Base-by-base conservation (phyloP, 208 protist species). In the Trypanosoma congolense region DNA sequence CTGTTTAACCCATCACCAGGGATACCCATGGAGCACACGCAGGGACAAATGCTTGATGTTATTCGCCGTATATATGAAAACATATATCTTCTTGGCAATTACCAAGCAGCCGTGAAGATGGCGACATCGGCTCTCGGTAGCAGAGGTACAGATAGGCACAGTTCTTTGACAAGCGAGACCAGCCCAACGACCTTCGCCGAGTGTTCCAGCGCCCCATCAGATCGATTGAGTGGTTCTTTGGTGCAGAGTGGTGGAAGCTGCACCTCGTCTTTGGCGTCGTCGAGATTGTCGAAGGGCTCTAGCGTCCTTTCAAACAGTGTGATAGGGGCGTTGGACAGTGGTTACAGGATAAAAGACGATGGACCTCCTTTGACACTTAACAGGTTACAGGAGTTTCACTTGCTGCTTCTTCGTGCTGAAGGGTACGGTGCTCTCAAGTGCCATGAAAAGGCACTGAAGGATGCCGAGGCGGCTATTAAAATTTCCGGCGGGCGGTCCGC, bases 371-470 rank as follows among this genome's bases (percentile, higher is more conserved):
- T 51, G 25, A 4, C 9, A 14, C 69, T 90, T 31, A 92, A 90
- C 62, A 48, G 64, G 5, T 79, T 64, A 4, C 80, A 92, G 62
- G 30, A 75, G 9, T 47, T 83, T 46, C 80, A 76, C 16, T 59
- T 92, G 19, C 61, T 90, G 33, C 72, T 92, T 19, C 65, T 92
- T 14, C 85, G 85, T 24, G 71, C 70, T 19, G 81, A 92, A 29
- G 77, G 75, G 8, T 85, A 78, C 52, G 70, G 70, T 14, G 51
- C 51, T 29, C 68, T 70, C 25, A 74, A 72, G 61, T 71, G 75
- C 49, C 72, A 90, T 67, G 70, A 75, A 38, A 66, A 75, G 14
- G 81, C 78, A 2, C 44, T 89, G 47, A 41, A 83, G 40, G 85
- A 92, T 55, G 78, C 79, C 8, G 41, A 67, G 36, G 73, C 43